Base-by-base conservation (phyloP, 768 basidiomycete species). In the Terana coerulea region DNA sequence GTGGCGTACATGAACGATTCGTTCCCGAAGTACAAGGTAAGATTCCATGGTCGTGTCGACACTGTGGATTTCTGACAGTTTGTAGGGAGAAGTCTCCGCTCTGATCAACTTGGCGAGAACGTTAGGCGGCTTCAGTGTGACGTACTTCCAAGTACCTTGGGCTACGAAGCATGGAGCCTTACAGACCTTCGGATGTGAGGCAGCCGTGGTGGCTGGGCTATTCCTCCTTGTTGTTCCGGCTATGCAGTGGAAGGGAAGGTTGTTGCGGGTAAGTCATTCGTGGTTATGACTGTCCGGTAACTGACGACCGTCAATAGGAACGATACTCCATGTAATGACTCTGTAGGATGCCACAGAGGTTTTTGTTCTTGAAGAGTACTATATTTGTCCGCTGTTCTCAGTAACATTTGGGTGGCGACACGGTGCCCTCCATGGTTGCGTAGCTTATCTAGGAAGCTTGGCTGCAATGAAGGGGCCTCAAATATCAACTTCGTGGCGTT, bases 141-240 rank as follows among this genome's bases (percentile, higher is more conserved):
- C 83, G 0, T 84, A 79, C 63, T 86, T 79, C 64, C 83, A 86
- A 61, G 75, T 84, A 3, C 80, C 80, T 4, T 84, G 84, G 84
- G 81, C 82, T 6, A 58, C 65, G 24, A 80, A 75, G 56, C 62
- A 80, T 50, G 84, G 84, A 10, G 80, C 83, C 5, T 62, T 84
- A 21, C 79, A 84, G 50, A 76, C 78, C 5, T 78, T 83, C 58
- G 83, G 83, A 4, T 72, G 74, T 34, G 84, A 86, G 64, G 77
- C 82, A 29, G 83, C 84, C 72, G 73, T 82, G 47, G 79, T 79
- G 12, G 67, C 70, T 0, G 79, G 66, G 0, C 56, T 80, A 5
- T 81, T 80, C 66, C 17, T 82, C n/a, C 62, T 81, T 19, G 64
- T 77, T 29, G 72, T 84, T 0, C 81, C 81, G 0, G 59, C 70